phyloP scores from a whole-genome alignment of 441 rosid species.

The Populus hybrid region DNA sequence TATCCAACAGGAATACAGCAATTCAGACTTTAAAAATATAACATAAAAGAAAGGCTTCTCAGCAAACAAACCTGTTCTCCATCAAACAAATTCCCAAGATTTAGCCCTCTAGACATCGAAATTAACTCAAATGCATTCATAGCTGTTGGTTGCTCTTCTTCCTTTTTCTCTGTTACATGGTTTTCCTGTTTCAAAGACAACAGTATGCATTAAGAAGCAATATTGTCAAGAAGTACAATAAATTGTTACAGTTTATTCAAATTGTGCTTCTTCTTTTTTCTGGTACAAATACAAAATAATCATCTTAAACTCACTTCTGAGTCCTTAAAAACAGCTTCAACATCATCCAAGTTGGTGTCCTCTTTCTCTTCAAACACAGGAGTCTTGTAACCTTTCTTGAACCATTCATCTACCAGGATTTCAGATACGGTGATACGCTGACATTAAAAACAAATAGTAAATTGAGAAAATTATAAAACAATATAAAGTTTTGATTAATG shows the following conservation, averaged over 20 bases:
- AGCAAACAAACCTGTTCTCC: constrained; percentile 63
- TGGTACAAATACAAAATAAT: neutral
- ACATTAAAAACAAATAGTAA: constrained; percentile 14
- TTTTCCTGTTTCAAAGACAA: constrained; percentile 52
- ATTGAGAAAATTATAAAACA: constrained; percentile 6
- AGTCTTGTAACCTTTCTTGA: constrained; percentile 71
- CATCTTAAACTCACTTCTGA: constrained; percentile 55
- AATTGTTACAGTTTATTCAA: constrained; percentile 1
- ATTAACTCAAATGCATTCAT: constrained; percentile 93
- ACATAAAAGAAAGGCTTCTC: constrained; percentile 5
- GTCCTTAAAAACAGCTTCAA: constrained; percentile 90
- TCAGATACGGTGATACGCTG: constrained; percentile 82
- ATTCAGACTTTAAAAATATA: neutral
- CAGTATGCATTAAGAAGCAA: constrained; percentile 14
- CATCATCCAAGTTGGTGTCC: constrained; percentile 73
- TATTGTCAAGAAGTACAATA: neutral
- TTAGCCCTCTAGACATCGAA: constrained; percentile 87
- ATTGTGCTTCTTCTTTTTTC: neutral
- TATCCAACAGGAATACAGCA: no score
- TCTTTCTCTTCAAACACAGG: constrained; percentile 74
- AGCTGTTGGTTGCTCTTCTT: constrained; percentile 66
- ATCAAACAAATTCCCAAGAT: constrained; percentile 77
- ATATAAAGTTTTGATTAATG: neutral
- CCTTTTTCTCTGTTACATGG: constrained; percentile 79
- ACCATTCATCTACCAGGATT: constrained; percentile 90